Base-by-base conservation (phyloP, 805 yeast genomes). In the Schwanniomyces polymorphus region DNA sequence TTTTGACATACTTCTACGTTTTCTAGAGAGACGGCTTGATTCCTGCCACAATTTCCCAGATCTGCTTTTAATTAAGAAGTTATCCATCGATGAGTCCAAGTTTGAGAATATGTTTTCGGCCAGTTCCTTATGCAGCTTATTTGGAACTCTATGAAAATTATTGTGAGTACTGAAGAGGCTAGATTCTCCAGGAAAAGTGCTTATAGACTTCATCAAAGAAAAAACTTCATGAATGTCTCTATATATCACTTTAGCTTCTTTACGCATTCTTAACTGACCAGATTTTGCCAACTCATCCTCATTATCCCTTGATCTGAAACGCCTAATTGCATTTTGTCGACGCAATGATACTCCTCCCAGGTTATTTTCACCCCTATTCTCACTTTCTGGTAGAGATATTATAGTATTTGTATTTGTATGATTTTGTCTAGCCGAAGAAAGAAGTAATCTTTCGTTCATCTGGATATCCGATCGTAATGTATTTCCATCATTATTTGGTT, bases 281-380 rank as follows among this genome's bases (percentile, higher is more conserved):
- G 41, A 38, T 25, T 25, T 29, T 39, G 28, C 27, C 11, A 25
- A 21, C 25, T 33, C 14, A 8, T 43, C 45, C 16, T 10, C 16
- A 21, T 26, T 33, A 17, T 31, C 27, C 25, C 46, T n/a, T 26
- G 43, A 33, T 21, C 50, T 42, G 31, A 53, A 45, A 14, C 18
- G 35, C 12, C 71, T 48, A 3, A 69, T 58, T 6, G 74, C 73
- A 49, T 69, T 68, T 43, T 64, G 74, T 8, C 74, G 51, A 25
- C 64, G 49, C 27, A 69, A 57, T 0, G 71, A 65, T 7, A 64
- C 38, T 11, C 42, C 48, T 34, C 45, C 44, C 11, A 31, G 7
- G 17, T 16, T 31, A 31, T 16, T 31, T 38, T 37, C 27, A 29
- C 33, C 42, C 26, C 21, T 12, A 39, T 39, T 40, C 12, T 25